Percentiles rank a stretch among this genome's conserved stretches.
phyloP scores from a whole-genome alignment of 164 flowering plant genomes.

The Annona cherimola region DNA sequence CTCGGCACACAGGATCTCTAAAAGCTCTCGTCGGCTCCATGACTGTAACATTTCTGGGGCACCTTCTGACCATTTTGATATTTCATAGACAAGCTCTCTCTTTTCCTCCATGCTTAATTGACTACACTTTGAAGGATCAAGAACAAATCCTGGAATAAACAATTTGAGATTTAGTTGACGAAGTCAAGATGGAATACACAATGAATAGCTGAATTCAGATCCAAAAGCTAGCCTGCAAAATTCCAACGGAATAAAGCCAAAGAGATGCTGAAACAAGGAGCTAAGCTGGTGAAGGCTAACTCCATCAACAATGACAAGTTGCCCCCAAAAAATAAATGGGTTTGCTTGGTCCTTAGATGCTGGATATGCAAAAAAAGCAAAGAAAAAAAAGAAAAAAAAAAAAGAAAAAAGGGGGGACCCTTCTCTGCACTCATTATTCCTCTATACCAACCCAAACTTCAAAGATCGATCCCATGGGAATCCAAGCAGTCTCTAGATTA shows the following conservation, averaged over 20 bases:
- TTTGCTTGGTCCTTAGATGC: too few species aligned
- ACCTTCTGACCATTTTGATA: slow-evolving; percentile 58
- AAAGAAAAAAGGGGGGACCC: too few species aligned
- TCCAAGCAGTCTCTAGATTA: too few species aligned
- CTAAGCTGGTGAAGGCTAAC: neutral
- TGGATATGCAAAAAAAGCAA: too few species aligned
- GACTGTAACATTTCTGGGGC: slow-evolving; percentile 68
- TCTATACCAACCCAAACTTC: too few species aligned
- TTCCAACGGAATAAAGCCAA: neutral
- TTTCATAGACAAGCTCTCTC: slow-evolving; percentile 70
- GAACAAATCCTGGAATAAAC: slow-evolving; percentile 36
- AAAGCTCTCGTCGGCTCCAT: slow-evolving; percentile 86
- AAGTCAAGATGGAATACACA: neutral
- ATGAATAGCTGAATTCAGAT: neutral
- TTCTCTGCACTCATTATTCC: too few species aligned
- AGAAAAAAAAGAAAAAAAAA: too few species aligned
- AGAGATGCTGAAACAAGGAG: neutral
- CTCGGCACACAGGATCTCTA: slow-evolving; percentile 80
- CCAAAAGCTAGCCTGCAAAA: too few species aligned
- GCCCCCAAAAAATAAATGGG: too few species aligned
- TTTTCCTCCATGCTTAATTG: slow-evolving; percentile 72
- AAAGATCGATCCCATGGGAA: too few species aligned
- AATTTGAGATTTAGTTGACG: neutral
- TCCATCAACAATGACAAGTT: too few species aligned
- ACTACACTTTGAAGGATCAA: slow-evolving; percentile 64